Percentiles rank a stretch among this genome's conserved stretches.
These are phyloP conservation scores for Neurospora pannonica DNA, from an alignment of 495 filamentous ascomycete genomes.

Conservation along the genomic window DNA sequence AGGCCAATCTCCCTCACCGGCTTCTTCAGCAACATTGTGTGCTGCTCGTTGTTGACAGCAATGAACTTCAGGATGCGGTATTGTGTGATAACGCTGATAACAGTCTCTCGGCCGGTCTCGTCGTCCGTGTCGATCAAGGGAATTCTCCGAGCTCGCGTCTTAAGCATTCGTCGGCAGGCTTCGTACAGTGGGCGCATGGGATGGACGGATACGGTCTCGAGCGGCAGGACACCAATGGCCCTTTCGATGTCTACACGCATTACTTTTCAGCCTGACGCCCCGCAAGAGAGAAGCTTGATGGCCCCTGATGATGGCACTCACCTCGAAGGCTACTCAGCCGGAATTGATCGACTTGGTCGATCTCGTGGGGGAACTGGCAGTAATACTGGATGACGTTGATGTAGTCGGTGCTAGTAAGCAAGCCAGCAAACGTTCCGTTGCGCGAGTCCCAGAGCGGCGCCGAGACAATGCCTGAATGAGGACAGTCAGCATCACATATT, in stretches of 20 bases:
- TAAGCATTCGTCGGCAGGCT: conserved; percentile 88
- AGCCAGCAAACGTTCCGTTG: conserved; percentile 83
- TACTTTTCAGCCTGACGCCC: conserved; percentile 7
- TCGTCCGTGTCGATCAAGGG: conserved; percentile 91
- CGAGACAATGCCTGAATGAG: conserved; percentile 78
- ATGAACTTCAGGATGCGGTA: conserved; percentile 98
- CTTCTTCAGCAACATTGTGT: conserved; percentile 84
- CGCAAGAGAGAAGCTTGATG: background rate
- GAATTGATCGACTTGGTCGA: conserved; percentile 88
- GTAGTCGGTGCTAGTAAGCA: conserved; percentile 93
- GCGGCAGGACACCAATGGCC: conserved; percentile 79
- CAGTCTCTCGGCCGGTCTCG: conserved; percentile 85
- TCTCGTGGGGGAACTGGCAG: conserved; percentile 89
- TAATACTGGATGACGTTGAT: conserved; percentile 99
- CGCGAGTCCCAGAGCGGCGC: conserved; percentile 97
- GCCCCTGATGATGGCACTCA: conserved; percentile 26
- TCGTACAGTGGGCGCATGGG: conserved; percentile 86
- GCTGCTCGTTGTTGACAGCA: conserved; percentile 82
- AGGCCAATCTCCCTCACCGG: conserved; percentile 75
- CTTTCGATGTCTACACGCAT: conserved; percentile 72
- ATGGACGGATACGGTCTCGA: conserved; percentile 93
- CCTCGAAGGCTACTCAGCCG: conserved; percentile 86
- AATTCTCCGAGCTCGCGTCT: conserved; percentile 85
- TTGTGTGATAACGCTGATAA: conserved; percentile 94
- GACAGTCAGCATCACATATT: conserved; percentile 13